These are phyloP conservation scores for Candida patagonica DNA, from an alignment of 805 yeast species.

Conservation along the genomic window DNA sequence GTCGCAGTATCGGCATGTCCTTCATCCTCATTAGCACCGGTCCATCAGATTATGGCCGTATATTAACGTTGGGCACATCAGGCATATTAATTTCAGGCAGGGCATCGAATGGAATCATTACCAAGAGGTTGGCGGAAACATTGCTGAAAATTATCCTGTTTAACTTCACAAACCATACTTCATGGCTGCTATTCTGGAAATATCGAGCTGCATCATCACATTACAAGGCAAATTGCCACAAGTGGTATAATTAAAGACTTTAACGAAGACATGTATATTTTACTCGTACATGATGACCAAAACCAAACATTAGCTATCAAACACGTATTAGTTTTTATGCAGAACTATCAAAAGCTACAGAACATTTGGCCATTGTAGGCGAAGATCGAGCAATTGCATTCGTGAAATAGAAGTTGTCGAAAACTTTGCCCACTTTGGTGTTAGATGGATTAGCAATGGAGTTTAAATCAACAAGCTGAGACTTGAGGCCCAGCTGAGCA, in stretches of 20 bases:
- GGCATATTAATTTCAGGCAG: too few species aligned
- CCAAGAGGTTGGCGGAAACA: too few species aligned
- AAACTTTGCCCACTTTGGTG: conserved; percentile 53
- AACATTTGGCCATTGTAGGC: conserved; percentile 84
- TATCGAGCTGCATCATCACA: too few species aligned
- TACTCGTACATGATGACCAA: too few species aligned
- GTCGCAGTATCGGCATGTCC: neutral
- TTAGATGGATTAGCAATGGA: conserved; percentile 36
- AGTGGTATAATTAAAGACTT: too few species aligned
- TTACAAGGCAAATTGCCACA: too few species aligned
- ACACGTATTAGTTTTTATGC: conserved; percentile 2
- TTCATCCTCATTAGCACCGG: neutral
- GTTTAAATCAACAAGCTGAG: conserved; percentile 29
- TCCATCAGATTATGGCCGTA: neutral
- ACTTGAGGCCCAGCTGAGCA: conserved; percentile 42
- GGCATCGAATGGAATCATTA: too few species aligned
- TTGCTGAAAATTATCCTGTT: too few species aligned
- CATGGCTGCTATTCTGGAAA: too few species aligned
- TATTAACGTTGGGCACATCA: neutral
- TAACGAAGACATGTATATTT: too few species aligned
- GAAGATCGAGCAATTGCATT: conserved; percentile 81
- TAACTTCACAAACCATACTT: too few species aligned
- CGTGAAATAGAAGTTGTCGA: conserved; percentile 78
- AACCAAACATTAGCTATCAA: too few species aligned
- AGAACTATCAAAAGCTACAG: conserved; percentile 33